phyloP scores from a whole-genome alignment of 2,329 filamentous ascomycete species.

The Furcasterigmium furcatum region DNA sequence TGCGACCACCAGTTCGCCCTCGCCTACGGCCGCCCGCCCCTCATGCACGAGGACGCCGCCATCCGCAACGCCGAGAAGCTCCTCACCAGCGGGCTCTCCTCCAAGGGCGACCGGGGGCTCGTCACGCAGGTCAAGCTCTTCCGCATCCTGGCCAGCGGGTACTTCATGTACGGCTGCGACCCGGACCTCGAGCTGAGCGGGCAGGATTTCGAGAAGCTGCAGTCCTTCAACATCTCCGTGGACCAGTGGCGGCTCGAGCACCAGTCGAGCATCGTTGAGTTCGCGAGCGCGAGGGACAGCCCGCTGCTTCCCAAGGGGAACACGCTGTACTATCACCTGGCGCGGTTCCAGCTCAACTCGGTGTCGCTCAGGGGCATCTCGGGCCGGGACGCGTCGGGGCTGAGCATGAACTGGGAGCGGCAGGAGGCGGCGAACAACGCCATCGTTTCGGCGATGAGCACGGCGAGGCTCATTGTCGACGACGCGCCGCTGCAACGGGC shows the following conservation, averaged over 20 bases:
- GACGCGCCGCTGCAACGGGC: slow-evolving; percentile 26
- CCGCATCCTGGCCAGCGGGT: slow-evolving; percentile 6
- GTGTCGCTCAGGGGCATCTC: slow-evolving; percentile 7
- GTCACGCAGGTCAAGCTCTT: slow-evolving; percentile 14
- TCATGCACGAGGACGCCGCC: slow-evolving; percentile 17
- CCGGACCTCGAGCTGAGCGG: slow-evolving; percentile 5
- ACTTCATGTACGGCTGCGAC: slow-evolving; percentile 7
- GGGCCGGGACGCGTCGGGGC: background rate
- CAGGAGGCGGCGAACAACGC: slow-evolving; percentile 20
- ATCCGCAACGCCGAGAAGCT: slow-evolving; percentile 20
- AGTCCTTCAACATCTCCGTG: slow-evolving; percentile 7
- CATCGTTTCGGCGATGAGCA: slow-evolving; percentile 27
- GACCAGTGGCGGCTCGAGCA: slow-evolving; percentile 7
- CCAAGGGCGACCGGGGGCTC: slow-evolving; percentile 13
- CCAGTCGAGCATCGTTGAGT: slow-evolving; percentile 1
- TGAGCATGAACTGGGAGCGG: slow-evolving; percentile 8
- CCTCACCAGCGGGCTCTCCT: slow-evolving; percentile 13
- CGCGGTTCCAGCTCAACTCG: slow-evolving; percentile 10
- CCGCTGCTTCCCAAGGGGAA: slow-evolving; percentile 9
- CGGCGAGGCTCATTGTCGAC: slow-evolving; percentile 24
- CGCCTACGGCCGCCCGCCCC: slow-evolving; percentile 24
- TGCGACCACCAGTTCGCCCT: slow-evolving; percentile 28
- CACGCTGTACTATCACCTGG: slow-evolving; percentile 10
- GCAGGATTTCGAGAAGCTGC: slow-evolving; percentile 9
- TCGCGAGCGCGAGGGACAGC: background rate